Conservation (phyloP, 192 early-diverging fungal species). For the Coemansia sp. region DNA sequence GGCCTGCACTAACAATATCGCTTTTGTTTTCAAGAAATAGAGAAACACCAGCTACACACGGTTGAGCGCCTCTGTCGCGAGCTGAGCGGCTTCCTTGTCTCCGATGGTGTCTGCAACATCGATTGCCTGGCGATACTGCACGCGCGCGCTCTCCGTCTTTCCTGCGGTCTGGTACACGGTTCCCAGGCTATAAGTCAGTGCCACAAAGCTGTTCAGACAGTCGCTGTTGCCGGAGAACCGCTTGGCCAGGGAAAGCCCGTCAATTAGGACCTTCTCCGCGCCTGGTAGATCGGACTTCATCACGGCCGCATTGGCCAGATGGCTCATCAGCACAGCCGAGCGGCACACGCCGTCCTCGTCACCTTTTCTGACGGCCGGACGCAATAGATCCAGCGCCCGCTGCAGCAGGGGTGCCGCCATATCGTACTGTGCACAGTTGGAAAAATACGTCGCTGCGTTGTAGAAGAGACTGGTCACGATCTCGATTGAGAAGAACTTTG, state of each 20-base stretch:
- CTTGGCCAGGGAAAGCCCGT: slow-evolving; percentile 45
- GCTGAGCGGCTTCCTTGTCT: slow-evolving; percentile 25
- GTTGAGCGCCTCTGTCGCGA: slow-evolving; percentile 26
- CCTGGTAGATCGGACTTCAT: slow-evolving; percentile 25
- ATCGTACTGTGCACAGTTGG: slow-evolving; percentile 27
- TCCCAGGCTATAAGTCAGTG: slow-evolving; percentile 47
- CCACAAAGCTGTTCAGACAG: slow-evolving; percentile 52
- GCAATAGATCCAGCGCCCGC: slow-evolving; percentile 52
- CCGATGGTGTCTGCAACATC: slow-evolving; percentile 29
- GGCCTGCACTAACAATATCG: too few species aligned
- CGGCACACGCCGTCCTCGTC: slow-evolving; percentile 34
- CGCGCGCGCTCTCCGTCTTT: slow-evolving; percentile 30
- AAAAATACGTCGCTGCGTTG: slow-evolving; percentile 51
- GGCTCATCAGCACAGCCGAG: slow-evolving; percentile 52
- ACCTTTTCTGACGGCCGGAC: slow-evolving; percentile 27
- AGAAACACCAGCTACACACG: slow-evolving; percentile 8
- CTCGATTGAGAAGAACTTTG: slow-evolving; percentile 37
- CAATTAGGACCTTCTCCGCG: slow-evolving; percentile 40
- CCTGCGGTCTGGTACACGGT: slow-evolving; percentile 46
- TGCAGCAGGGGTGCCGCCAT: slow-evolving; percentile 49
- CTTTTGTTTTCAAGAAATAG: too few species aligned
- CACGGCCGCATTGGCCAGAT: slow-evolving; percentile 48
- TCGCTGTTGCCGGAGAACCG: slow-evolving; percentile 45
- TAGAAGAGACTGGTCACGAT: slow-evolving; percentile 51
- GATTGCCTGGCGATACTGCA: slow-evolving; percentile 49